These are phyloP conservation scores for Pichia sp. DNA, from an alignment of 1,139 yeast genomes.

Conservation along the genomic window DNA sequence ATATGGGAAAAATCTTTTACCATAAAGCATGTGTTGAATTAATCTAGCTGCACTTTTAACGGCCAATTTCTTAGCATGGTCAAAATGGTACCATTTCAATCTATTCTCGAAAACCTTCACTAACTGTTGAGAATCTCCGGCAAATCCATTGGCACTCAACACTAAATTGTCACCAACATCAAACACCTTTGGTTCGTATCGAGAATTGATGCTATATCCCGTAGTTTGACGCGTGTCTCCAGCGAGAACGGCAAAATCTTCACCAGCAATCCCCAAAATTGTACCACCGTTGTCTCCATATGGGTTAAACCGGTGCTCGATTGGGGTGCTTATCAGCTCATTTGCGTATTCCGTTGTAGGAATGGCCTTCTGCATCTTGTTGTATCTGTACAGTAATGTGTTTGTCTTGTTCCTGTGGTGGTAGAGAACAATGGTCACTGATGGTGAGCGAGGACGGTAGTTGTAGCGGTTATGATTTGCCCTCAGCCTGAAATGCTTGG, in stretches of 20 bases:
- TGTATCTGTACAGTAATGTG: too few relatives aligned
- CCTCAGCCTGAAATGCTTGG: too few relatives aligned
- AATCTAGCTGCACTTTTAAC: constrained; percentile 80
- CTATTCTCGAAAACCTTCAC: constrained; percentile 70
- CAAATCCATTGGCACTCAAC: constrained; percentile 92
- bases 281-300: constrained; percentile 98
- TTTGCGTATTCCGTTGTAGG: constrained; percentile 29
- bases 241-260: constrained; percentile 93
- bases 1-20: constrained; percentile 94
- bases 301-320: constrained; percentile 93
- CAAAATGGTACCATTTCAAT: constrained; percentile 90
- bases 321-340: constrained; percentile 40
- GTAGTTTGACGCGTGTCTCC: constrained; percentile 97
- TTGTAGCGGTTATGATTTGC: too few relatives aligned
- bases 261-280: constrained; percentile 94
- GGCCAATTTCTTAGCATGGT: constrained; percentile 60
- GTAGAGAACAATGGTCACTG: too few relatives aligned
- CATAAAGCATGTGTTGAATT: constrained; percentile 83
- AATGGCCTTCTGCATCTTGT: constrained; percentile 21
- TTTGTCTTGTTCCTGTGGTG: too few relatives aligned
- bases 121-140: constrained; percentile 89
- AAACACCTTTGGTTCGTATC: constrained; percentile 88
- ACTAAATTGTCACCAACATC: constrained; percentile 84
- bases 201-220: constrained; percentile 88
- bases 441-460: too few relatives aligned